phyloP scores from a whole-genome alignment of 2,329 filamentous ascomycete genomes.

The Botrytis fabae region DNA sequence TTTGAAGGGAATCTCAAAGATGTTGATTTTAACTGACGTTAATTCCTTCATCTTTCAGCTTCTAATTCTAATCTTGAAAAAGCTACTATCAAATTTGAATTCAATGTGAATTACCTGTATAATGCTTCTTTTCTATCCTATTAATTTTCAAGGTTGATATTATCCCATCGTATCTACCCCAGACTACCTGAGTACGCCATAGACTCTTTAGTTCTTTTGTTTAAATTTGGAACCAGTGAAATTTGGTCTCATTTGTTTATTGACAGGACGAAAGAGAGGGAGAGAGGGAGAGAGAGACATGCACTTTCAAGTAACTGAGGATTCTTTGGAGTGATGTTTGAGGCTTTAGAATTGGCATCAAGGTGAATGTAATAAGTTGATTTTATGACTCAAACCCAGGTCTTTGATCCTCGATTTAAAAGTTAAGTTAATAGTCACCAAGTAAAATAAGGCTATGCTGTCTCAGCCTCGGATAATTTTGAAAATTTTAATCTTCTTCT shows the following conservation, averaged over 20 bases:
- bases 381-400: not conserved
- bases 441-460: no score
- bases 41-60: not conserved
- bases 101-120: not conserved
- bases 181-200: no score
- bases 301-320: not conserved
- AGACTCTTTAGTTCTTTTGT: not conserved
- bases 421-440: not conserved
- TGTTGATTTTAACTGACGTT: no score
- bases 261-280: not conserved
- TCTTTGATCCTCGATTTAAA: not conserved
- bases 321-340: no score
- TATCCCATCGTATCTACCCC: not conserved
- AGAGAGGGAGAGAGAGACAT: not conserved
- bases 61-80: not conserved
- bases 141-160: no score
- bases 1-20: not conserved
- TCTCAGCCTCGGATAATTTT: not conserved
- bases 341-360: not conserved
- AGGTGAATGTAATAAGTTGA: not conserved
- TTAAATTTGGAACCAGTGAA: not conserved
- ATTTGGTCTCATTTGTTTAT: not conserved
- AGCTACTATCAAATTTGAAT: not conserved
- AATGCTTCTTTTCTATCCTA: no score
- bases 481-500: not conserved